Percentiles rank a stretch among this genome's conserved stretches.
Conservation (phyloP, 1,284 basidiomycete genomes). For the Leccinum fallax region DNA sequence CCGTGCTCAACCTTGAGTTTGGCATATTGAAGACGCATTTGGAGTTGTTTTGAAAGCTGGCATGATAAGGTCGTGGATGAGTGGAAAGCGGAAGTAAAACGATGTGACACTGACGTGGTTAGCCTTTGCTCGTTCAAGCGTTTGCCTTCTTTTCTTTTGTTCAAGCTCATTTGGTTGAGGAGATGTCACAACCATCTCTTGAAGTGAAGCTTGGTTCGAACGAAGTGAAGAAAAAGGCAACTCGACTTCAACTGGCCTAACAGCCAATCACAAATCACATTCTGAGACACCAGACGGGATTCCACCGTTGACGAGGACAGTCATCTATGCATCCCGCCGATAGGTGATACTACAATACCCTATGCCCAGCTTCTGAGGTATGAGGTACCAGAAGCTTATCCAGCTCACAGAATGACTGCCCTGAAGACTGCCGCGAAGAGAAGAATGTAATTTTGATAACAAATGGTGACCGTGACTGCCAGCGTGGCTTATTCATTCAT, state of each 20-base stretch:
- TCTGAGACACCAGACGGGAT: too few relatives aligned
- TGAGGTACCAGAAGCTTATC: not conserved
- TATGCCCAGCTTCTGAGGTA: not conserved
- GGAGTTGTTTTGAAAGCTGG: slow-evolving; percentile 74
- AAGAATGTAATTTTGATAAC: not conserved
- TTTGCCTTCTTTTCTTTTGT: slow-evolving; percentile 48
- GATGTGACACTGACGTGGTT: slow-evolving; percentile 52
- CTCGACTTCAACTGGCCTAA: too few relatives aligned
- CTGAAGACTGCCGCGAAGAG: not conserved
- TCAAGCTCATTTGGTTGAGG: slow-evolving; percentile 35
- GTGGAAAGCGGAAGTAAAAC: not conserved
- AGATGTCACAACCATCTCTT: slow-evolving; percentile 26
- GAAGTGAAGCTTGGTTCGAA: slow-evolving; percentile 10
- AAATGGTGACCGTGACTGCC: not conserved
- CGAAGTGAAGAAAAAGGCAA: not conserved
- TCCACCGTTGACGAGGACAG: not conserved
- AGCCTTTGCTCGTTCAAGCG: slow-evolving; percentile 61
- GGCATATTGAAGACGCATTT: slow-evolving; percentile 75
- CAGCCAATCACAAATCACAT: not conserved
- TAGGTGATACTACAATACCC: not conserved
- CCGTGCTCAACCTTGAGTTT: slow-evolving; percentile 78
- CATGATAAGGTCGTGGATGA: not conserved
- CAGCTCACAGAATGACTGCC: not conserved
- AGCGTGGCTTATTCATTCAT: not conserved
- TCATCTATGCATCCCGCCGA: not conserved